Base-by-base conservation (phyloP, 305 asterid genomes). In the Petunia hybrid region DNA sequence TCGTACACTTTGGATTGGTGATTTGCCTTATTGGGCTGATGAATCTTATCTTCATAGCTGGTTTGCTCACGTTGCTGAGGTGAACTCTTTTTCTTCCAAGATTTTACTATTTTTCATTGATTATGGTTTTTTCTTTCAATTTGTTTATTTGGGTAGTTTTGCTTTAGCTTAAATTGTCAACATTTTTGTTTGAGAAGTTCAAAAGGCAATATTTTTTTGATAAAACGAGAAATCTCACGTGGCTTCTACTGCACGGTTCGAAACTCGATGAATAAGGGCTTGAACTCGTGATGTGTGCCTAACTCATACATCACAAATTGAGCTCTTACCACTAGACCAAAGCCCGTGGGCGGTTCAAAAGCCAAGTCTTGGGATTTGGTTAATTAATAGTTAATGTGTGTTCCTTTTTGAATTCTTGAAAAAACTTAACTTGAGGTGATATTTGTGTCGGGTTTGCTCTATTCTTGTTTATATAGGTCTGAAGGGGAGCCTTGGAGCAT, bases 1-100 rank as follows among this genome's bases (percentile, higher is more conserved):
- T 4, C 97, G 98, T 12, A 95, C 98, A 76, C 97, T 95, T 31
- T 95, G 98, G 97, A 95, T 95, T 81, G 98, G 99, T 42, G 99
- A 95, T 89, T 91, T 95, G 89, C 98, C 99, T 16, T 91, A 90
- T 79, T 94, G 97, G 99, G 98, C 97, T 42, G 99, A 94, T 82
- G 99, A 95, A 82, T 85, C 89, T 67, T 95, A 92, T 84, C 97
- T 95, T 80, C 94, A 93, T 59, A 90, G 92, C 84, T 94, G 99
- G 98, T 95, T 95, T 83, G 82, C 95, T 78, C 94, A 85, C 76
- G 85, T 97, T 73, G 94, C 89, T 84, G 98, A 94, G 95, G 98
- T 93, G 31, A 22, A 22, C 80, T 66, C 38, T 66, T 38, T 42
- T 14, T 60, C 35, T 57, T 14, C 0, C 46, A 13, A 51, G 12